phyloP scores from a whole-genome alignment of 208 protist genomes.

The Novymonas esmeraldas region DNA sequence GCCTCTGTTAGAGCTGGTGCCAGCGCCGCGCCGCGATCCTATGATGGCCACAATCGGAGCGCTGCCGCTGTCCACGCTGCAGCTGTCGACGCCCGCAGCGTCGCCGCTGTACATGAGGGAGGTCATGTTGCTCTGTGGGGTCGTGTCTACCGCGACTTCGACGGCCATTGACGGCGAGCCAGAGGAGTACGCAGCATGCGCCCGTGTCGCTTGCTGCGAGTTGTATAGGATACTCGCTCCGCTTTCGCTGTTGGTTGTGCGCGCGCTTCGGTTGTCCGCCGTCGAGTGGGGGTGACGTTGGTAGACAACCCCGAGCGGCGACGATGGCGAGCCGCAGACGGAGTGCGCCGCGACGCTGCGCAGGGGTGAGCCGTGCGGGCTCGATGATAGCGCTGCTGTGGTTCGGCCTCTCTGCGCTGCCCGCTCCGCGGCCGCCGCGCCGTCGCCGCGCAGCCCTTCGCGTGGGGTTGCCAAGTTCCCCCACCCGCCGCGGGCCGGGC shows the following conservation, averaged over 20 bases:
- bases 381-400: neutral
- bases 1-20: conserved; percentile 1
- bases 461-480: conserved; percentile 4
- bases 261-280: neutral
- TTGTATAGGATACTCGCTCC: conserved; percentile 7
- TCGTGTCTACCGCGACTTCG: neutral
- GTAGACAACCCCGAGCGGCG: neutral
- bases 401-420: neutral
- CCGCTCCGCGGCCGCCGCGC: neutral
- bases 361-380: neutral
- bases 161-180: neutral
- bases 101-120: conserved; percentile 1
- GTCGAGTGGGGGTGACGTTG: neutral
- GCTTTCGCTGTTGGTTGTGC: conserved; percentile 1
- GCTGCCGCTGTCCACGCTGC: conserved; percentile 11
- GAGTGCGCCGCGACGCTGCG: neutral
- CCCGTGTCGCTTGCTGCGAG: conserved; percentile 15
- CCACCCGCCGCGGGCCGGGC: neutral
- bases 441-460: neutral
- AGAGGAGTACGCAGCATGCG: neutral
- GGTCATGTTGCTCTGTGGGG: neutral
- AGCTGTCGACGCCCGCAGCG: neutral
- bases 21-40: neutral
- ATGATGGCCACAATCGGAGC: conserved; percentile 9
- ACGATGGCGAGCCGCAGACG: neutral